Base-by-base conservation (phyloP, 2,329 filamentous ascomycete genomes). In the Trichophyton benhamiae region DNA sequence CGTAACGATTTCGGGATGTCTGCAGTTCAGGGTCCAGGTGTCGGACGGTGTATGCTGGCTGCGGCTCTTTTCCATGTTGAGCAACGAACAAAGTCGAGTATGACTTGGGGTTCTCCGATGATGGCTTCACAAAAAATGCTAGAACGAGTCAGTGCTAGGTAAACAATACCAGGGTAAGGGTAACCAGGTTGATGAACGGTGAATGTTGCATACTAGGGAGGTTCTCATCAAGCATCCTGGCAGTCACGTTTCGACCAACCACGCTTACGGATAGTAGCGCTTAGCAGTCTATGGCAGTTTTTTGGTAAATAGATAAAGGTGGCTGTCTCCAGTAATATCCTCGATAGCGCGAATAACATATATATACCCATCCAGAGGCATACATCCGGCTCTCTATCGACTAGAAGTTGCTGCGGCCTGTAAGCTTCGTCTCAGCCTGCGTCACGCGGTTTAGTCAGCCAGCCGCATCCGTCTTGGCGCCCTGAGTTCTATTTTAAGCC, bases 171-270 rank as follows among this genome's bases (percentile, higher is more conserved):
- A 3, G 9, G 9, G 33, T 3, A 36, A 2, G 33, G 33, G 33
- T 36, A 36, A 11, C 33, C 27, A 22, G 17, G 1, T 38, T 17
- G 9, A 25, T 15, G 25, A 52, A 17, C 15, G 8, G n/a, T n/a
- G 58, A 1, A 30, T 13, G 20, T 3, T 38, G 55, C 22, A 33
- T 69, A 82, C 81, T 90, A 61, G 91, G 91, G n/a, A 96, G 83
- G 74, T 91, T 95, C 73, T 95, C 89, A 84, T 96, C 91, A 69
- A 95, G 82, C 91, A 96, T 96, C 17, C 67, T 73, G 63, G 58
- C 20, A 25, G 25, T 30, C 2, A n/a, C 27, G 25, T 20, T 27
- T 3, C 33, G 22, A 27, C 13, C 17, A 15, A 22, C 25, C 25
- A 27, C 48, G 2, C 33, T 38, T 53, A 30, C 3, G 15, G 4